Evolutionary conservation across 352 stramenopile species (phyloP), one percentile per base, ranked within the genome.

Genomic region (Phytophthora agathidicida): DNA sequence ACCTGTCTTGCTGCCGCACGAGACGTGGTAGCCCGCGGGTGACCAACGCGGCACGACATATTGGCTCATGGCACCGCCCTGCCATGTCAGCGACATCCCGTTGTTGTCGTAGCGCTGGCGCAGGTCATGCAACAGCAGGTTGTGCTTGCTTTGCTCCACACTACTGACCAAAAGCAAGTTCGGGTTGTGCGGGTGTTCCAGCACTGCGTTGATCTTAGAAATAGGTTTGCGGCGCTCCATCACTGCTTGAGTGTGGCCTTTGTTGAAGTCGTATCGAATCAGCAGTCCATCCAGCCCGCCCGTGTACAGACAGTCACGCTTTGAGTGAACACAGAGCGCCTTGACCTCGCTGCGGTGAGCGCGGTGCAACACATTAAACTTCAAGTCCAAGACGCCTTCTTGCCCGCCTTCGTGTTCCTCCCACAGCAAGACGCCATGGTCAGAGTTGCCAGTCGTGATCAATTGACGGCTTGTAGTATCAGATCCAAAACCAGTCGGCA

Each of bases 11-110:
- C 75, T 91, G 41, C 81, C 81, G 42, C 81, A 91, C 19, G 79
- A 88, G 23, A 91, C 79, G 60, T 89, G 81, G 52, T 86, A 73
- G 7, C 81, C 81, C 5, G 75, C 79, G 23, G 72, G 74, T 16
- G 84, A 93, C 86, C 86, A 96, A 10, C 86, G 78, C 37, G 86
- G 86, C 38, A 93, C 83, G 27, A 94, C 86, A 46, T 93, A 93
- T 68, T 93, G 83, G 61, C 84, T 96, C 74, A 88, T 93, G 4
- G 80, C 75, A 14, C 75, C 46, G 41, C 88, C 79, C 30, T 79
- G 68, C 77, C 72, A 88, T 22, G 76, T 73, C 8, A 95, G 66
- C n/a, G 75, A 86, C 77, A 93, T 91, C 10, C 68, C 72, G 3
- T 66, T 52, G 6, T 54, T 27, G 3, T 78, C 70, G 22, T 86